Evolutionary conservation across 257 asterid genomes (phyloP).

Genomic region (Agastache rugosa): DNA sequence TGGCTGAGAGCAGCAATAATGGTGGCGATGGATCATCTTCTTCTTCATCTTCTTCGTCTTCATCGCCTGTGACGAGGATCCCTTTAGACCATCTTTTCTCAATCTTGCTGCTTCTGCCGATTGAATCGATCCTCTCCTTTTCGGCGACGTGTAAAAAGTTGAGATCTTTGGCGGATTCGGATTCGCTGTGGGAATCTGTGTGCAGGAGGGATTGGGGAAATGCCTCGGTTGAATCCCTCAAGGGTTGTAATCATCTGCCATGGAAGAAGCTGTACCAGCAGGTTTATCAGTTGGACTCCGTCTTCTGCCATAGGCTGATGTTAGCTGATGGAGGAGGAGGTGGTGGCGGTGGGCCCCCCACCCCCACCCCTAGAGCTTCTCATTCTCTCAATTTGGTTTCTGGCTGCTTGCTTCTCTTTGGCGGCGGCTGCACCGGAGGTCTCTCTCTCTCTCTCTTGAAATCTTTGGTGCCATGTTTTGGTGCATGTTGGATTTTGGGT

Average conservation of each 20-base stretch:
- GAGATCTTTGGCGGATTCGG: constrained; percentile 67
- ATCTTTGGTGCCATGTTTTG: background rate
- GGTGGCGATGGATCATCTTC: constrained; percentile 42
- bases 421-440: constrained; percentile 98
- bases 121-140: constrained; percentile 71
- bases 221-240: constrained; percentile 52
- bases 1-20: constrained; percentile 50
- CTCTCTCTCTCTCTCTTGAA: constrained; percentile 26
- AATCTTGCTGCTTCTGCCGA: constrained; percentile 70
- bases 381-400: constrained; percentile 80
- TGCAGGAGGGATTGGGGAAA: constrained; percentile 88
- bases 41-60: background rate
- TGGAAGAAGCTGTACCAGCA: constrained; percentile 83
- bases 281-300: constrained; percentile 66
- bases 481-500: background rate
- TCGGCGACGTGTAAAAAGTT: constrained; percentile 71
- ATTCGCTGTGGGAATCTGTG: constrained; percentile 81
- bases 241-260: constrained; percentile 37
- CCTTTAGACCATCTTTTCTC: constrained; percentile 80
- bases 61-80: constrained; percentile 48
- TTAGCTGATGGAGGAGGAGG: constrained; percentile 38
- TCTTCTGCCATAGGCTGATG: constrained; percentile 55
- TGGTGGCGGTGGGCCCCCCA: background rate
- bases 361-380: constrained; percentile 88
- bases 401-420: constrained; percentile 81